A percentile compares a stretch with the other conserved stretches of the same genome.
These are phyloP conservation scores for Pelagomonas calceolata DNA, from an alignment of 108 stramenopile genomes.

Conservation along the genomic window DNA sequence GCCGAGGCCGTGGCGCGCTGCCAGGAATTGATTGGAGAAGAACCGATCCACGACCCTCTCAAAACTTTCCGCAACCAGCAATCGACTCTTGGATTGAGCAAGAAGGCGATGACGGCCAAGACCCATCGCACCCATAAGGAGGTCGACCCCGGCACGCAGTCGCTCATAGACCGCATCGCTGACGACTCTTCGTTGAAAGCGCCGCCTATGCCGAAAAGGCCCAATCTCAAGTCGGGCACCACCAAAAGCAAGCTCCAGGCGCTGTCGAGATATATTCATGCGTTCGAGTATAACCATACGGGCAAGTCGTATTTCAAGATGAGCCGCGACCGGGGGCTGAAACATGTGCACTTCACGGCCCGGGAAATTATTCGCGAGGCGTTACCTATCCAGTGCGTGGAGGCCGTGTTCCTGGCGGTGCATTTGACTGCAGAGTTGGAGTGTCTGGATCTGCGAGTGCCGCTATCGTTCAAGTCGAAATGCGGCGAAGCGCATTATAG, in stretches of 20 bases:
- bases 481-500: constrained; percentile 25
- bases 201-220: neutral
- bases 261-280: constrained; percentile 4
- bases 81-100: too few relatives aligned
- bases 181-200: neutral
- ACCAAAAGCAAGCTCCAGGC: neutral
- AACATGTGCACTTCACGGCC: constrained; percentile 36
- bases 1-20: too few relatives aligned
- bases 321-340: constrained; percentile 36
- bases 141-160: neutral
- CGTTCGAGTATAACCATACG: constrained; percentile 33
- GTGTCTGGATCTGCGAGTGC: constrained; percentile 25
- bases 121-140: neutral
- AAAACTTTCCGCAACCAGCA: too few relatives aligned
- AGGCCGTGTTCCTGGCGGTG: constrained; percentile 43
- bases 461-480: constrained; percentile 36
- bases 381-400: constrained; percentile 50
- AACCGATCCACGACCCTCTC: too few relatives aligned
- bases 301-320: constrained; percentile 20
- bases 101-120: too few relatives aligned
- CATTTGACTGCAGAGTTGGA: constrained; percentile 29
- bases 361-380: constrained; percentile 45
- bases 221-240: neutral
- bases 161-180: neutral
- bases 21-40: too few relatives aligned